Evolutionary conservation across 805 yeast species (phyloP), one percentile per base, ranked within the genome.

Genomic region (Jamesozyma gamospora): DNA sequence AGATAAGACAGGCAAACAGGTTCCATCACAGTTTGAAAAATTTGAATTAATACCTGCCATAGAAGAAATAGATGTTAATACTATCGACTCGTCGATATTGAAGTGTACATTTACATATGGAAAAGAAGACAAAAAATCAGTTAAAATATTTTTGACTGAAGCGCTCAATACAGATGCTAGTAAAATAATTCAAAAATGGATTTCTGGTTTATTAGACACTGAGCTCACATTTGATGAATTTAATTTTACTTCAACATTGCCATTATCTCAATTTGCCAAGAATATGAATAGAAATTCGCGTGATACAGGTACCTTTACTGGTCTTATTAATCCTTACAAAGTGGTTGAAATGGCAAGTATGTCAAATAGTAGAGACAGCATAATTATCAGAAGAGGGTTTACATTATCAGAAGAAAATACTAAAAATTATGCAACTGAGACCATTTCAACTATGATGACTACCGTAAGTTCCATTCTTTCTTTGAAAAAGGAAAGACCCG

Each of bases 181-280:
- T 32, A 51, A 54, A 33, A 50, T 61, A 6, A 46, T 65, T 28
- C 63, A 65, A 46, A 66, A 66, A 48, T 67, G 71, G 71, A 59
- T 64, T 12, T 56, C 69, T 1, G 70, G 61, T 0, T 37, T 67
- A 9, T 53, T 67, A 31, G 62, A 65, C 39, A 42, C 44, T 34
- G 62, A 58, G 4, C 45, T 63, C 13, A 41, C 43, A 7, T 63
- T 65, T 38, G 46, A 56, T 39, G 52, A 57, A 4, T 29, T 37
- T 7, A 53, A 49, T 34, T 43, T 65, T 19, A 58, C 66, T 3
- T 60, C 64, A 1, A 58, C 64, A 1, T 37, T 64, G 25, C 50
- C 53, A n/a, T 14, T 47, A 8, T 56, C 55, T 2, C 46, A 49
- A 4, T 41, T 49, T 2, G 40, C 47, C 11, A 42, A 39, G 15